These are phyloP conservation scores for Myxozyma monticola DNA, from an alignment of 805 yeast genomes.

Conservation along the genomic window DNA sequence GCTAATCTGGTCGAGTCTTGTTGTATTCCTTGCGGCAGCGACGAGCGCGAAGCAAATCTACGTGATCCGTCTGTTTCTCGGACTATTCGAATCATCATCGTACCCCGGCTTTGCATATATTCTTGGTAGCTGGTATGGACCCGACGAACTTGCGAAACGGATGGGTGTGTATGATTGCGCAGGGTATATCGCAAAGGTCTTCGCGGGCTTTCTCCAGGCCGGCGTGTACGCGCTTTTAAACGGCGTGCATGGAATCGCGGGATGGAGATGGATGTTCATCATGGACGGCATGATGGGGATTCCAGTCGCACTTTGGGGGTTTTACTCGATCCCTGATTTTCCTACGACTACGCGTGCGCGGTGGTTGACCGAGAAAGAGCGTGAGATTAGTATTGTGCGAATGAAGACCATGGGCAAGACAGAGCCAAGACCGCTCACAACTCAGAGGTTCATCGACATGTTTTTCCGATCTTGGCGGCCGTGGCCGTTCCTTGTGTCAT, in stretches of 20 bases:
- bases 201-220: constrained; percentile 57
- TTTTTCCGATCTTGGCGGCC: constrained; percentile 27
- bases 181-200: constrained; percentile 34
- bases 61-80: constrained; percentile 39
- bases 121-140: constrained; percentile 38
- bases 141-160: constrained; percentile 35
- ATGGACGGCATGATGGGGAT: constrained; percentile 23
- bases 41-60: constrained; percentile 33
- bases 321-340: constrained; percentile 23
- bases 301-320: constrained; percentile 27
- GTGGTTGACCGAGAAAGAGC: constrained; percentile 18
- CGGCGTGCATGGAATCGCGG: constrained; percentile 46
- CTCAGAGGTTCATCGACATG: constrained; percentile 16
- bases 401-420: constrained; percentile 17
- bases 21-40: constrained; percentile 32
- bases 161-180: constrained; percentile 33
- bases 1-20: constrained; percentile 34
- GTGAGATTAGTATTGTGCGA: constrained; percentile 16
- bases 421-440: constrained; percentile 16
- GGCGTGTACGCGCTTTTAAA: constrained; percentile 48
- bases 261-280: constrained; percentile 30
- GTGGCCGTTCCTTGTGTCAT: constrained; percentile 28
- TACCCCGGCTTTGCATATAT: constrained; percentile 36
- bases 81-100: constrained; percentile 36
- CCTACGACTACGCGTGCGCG: constrained; percentile 25